These are phyloP conservation scores for Coniochaeta sp. DNA, from an alignment of 2,329 filamentous ascomycete genomes.

Conservation along the genomic window DNA sequence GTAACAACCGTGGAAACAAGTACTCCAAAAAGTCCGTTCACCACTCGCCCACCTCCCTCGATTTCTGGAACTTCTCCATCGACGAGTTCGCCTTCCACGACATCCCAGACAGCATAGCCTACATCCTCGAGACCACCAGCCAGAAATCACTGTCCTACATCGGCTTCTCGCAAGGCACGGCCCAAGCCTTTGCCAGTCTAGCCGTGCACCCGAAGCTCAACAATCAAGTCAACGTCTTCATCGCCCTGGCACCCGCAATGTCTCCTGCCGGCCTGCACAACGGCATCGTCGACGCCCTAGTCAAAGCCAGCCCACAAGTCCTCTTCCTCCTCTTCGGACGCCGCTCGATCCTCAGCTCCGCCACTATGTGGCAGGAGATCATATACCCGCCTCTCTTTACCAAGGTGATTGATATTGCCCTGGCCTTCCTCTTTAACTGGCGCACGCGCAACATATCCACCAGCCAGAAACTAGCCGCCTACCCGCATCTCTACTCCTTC, in stretches of 20 bases:
- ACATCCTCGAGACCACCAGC: slow-evolving; percentile 77
- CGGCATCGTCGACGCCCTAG: slow-evolving; percentile 82
- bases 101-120: slow-evolving; percentile 89
- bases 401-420: slow-evolving; percentile 73
- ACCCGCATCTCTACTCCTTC: slow-evolving; percentile 93
- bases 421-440: slow-evolving; percentile 88
- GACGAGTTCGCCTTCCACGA: slow-evolving; percentile 98
- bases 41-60: slow-evolving; percentile 62
- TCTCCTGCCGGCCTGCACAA: slow-evolving; percentile 86
- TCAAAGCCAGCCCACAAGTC: slow-evolving; percentile 89
- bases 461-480: slow-evolving; percentile 89
- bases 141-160: slow-evolving; percentile 88
- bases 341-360: slow-evolving; percentile 82
- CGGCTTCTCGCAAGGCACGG: slow-evolving; percentile 94
- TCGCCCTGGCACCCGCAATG: slow-evolving; percentile 94
- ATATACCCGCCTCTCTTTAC: slow-evolving; percentile 93
- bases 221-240: slow-evolving; percentile 89
- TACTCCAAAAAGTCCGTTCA: slow-evolving; percentile 93
- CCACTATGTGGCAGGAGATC: slow-evolving; percentile 95
- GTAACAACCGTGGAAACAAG: slow-evolving; percentile 97
- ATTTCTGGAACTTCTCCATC: slow-evolving; percentile 98
- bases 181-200: slow-evolving; percentile 89
- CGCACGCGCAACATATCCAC: slow-evolving; percentile 73
- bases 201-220: slow-evolving; percentile 91
- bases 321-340: slow-evolving; percentile 90